These are phyloP conservation scores for Phytophthora macrochlamydospora DNA, from an alignment of 352 stramenopile species.

Conservation along the genomic window DNA sequence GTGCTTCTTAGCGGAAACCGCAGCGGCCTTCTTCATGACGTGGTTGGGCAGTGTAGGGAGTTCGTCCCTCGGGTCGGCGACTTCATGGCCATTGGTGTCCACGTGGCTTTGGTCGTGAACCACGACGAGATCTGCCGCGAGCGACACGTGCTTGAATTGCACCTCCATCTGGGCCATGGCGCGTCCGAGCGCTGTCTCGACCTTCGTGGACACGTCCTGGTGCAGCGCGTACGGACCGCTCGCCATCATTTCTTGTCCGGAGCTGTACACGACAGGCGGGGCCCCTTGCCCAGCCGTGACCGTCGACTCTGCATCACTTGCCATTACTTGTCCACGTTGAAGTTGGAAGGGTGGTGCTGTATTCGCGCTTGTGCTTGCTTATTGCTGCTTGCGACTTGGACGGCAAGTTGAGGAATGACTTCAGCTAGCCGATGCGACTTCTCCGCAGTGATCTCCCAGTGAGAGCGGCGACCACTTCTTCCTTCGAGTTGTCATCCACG, in stretches of 20 bases:
- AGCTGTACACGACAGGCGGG: conserved; percentile 34
- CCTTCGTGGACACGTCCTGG: conserved; percentile 42
- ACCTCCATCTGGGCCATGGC: conserved; percentile 61
- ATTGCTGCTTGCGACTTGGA: not conserved
- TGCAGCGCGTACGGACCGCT: conserved; percentile 43
- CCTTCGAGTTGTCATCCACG: not conserved
- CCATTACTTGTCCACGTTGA: conserved; percentile 4
- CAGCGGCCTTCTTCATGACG: conserved; percentile 42
- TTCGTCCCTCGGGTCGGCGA: conserved; percentile 11
- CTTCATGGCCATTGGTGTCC: conserved; percentile 8
- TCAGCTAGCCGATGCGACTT: not conserved
- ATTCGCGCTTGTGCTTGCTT: not conserved
- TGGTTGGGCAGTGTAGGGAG: conserved; percentile 56
- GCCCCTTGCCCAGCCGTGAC: not conserved
- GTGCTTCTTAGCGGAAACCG: conserved; percentile 44
- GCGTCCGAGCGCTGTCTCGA: conserved; percentile 49
- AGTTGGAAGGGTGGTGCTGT: not conserved
- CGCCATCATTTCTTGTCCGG: conserved; percentile 35
- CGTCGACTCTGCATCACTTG: not conserved
- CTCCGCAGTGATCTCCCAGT: not conserved
- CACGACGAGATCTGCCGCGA: conserved; percentile 48
- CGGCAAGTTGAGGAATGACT: not conserved
- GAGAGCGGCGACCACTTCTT: no score
- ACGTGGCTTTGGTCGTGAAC: conserved; percentile 31
- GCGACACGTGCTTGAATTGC: conserved; percentile 53